Conservation (phyloP, 1,284 basidiomycete species). For the Sphaerobolus stellatus region DNA sequence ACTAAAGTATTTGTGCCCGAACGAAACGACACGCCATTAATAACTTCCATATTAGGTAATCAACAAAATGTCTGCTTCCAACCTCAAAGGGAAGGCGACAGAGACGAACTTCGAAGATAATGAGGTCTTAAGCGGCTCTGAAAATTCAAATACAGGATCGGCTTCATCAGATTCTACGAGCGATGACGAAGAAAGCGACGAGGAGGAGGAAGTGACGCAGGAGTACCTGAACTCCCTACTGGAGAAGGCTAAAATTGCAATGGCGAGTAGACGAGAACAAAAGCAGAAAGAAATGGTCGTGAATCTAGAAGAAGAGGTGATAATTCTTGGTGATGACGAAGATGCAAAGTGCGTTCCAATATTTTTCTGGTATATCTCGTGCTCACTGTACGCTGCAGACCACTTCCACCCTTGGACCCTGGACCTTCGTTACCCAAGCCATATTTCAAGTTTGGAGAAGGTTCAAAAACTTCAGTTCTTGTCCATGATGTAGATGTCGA, state of each 20-base stretch:
- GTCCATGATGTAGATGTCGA: conserved; percentile 64
- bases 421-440: conserved; percentile 53
- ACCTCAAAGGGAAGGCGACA: too few species aligned
- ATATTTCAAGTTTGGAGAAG: conserved; percentile 58
- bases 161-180: too few species aligned
- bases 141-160: too few species aligned
- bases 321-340: conserved; percentile 41
- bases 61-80: too few species aligned
- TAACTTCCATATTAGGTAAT: too few species aligned
- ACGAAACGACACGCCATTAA: too few species aligned
- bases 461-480: conserved; percentile 41
- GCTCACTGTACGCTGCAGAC: conserved; percentile 37
- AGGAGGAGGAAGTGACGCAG: conserved; percentile 46
- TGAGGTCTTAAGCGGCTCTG: too few species aligned
- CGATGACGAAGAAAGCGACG: conserved; percentile 31
- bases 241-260: conserved; percentile 56
- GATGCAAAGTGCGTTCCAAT: conserved; percentile 34
- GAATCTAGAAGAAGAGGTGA: conserved; percentile 45
- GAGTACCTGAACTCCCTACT: conserved; percentile 67
- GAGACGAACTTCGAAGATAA: too few species aligned
- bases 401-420: conserved; percentile 65
- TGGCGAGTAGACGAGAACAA: conserved; percentile 29
- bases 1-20: too few species aligned
- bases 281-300: conserved; percentile 24
- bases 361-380: conserved; percentile 13